A percentile compares a stretch with the other conserved stretches of the same genome.
Conservation (phyloP, 148 eudicot species). For the Dysphania ambrosioides region DNA sequence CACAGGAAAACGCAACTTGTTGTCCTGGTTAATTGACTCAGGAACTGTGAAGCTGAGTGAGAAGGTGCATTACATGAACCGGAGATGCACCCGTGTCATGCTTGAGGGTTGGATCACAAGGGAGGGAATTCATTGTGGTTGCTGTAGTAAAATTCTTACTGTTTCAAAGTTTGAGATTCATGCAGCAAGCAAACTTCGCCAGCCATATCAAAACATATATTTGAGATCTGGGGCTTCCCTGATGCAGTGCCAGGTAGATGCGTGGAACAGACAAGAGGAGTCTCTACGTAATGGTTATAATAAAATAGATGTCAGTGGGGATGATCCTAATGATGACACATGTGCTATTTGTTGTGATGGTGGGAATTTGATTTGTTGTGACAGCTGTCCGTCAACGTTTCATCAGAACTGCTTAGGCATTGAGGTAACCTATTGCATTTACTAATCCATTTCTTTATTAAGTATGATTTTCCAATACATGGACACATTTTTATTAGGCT, state of each 20-base stretch:
- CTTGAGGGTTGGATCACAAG: constrained; percentile 92
- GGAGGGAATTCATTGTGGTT: constrained; percentile 92
- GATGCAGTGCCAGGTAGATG: constrained; percentile 78
- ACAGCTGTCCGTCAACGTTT: constrained; percentile 94
- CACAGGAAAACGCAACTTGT: constrained; percentile 74
- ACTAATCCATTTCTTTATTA: background rate
- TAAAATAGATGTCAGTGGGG: constrained; percentile 60
- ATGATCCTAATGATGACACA: constrained; percentile 96
- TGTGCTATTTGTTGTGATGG: constrained; percentile 97
- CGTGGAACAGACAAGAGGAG: constrained; percentile 83
- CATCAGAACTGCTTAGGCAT: constrained; percentile 91
- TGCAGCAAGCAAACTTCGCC: constrained; percentile 86
- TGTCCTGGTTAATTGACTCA: constrained; percentile 93
- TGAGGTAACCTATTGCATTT: constrained; percentile 36
- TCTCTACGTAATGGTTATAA: constrained; percentile 55
- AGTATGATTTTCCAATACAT: background rate
- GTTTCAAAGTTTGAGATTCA: constrained; percentile 92
- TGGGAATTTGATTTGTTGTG: constrained; percentile 96
- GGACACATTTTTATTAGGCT: background rate
- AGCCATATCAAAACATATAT: constrained; percentile 78
- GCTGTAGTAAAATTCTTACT: constrained; percentile 89
- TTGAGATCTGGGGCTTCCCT: constrained; percentile 77
- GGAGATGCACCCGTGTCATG: constrained; percentile 61
- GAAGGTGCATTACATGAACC: constrained; percentile 88
- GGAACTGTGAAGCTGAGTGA: constrained; percentile 63